A percentile compares a stretch with the other conserved stretches of the same genome.
phyloP scores from a whole-genome alignment of 495 filamentous ascomycete genomes.

The Podospora pseudocomata region DNA sequence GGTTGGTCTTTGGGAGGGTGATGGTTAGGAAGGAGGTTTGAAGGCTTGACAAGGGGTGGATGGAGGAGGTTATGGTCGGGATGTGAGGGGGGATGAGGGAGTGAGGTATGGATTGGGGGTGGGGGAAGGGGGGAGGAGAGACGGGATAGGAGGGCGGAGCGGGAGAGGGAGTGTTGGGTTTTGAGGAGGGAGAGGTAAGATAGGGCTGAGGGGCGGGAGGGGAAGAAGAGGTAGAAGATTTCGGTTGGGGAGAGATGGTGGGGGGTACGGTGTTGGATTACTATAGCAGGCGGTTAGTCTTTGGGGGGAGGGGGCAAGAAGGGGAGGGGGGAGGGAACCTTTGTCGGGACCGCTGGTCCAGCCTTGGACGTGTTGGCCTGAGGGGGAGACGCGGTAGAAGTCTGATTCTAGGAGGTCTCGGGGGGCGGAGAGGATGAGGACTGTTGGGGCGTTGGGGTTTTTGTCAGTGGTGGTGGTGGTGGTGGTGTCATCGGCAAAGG shows the following conservation, averaged over 20 bases:
- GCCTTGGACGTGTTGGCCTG: conserved; percentile 1
- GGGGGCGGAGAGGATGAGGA: conserved; percentile 4
- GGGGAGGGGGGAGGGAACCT: neutral
- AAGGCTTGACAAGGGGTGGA: neutral
- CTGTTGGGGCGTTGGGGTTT: neutral
- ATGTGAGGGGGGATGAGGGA: neutral
- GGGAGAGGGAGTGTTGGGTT: neutral
- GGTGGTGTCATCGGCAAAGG: neutral
- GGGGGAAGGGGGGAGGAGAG: neutral
- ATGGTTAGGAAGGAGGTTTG: neutral
- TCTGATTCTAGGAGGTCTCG: conserved; percentile 2
- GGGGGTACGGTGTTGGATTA: neutral
- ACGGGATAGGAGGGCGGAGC: neutral
- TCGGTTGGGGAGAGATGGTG: neutral
- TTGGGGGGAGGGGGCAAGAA: neutral
- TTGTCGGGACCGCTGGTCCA: neutral
- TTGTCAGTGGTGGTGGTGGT: neutral
- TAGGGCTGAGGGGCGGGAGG: neutral
- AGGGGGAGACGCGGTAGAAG: neutral
- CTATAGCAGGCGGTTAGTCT: neutral
- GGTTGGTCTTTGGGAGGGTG: neutral
- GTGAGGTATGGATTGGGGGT: neutral
- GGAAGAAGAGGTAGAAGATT: neutral
- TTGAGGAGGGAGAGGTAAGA: neutral
- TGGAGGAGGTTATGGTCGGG: neutral